These are phyloP conservation scores for Ascochyta fabae DNA, from an alignment of 2,329 filamentous ascomycete genomes.

Conservation along the genomic window DNA sequence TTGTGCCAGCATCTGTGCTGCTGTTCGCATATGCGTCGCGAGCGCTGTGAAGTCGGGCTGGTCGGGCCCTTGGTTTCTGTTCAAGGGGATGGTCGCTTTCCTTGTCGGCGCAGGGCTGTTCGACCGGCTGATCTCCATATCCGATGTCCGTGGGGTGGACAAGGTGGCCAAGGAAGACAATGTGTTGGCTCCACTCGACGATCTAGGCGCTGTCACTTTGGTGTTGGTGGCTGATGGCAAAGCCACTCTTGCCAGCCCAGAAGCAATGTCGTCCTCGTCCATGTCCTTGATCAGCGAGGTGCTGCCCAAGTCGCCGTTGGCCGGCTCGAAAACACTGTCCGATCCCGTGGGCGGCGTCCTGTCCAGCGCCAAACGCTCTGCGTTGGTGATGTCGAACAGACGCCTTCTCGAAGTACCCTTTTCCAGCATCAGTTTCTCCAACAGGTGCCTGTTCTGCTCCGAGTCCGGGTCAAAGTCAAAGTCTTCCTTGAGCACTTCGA, in stretches of 20 bases:
- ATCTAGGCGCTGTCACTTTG: constrained; percentile 55
- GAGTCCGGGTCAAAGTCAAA: constrained; percentile 82
- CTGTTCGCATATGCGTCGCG: constrained; percentile 86
- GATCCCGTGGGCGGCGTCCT: constrained; percentile 53
- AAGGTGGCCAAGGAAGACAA: constrained; percentile 66
- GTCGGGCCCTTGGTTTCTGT: constrained; percentile 63
- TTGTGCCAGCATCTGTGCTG: constrained; percentile 85
- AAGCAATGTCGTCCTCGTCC: constrained; percentile 52
- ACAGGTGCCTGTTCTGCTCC: constrained; percentile 72
- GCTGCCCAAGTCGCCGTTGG: constrained; percentile 76
- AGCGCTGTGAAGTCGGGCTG: constrained; percentile 83
- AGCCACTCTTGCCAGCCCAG: constrained; percentile 39
- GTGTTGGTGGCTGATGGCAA: constrained; percentile 30
- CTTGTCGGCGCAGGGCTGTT: constrained; percentile 68
- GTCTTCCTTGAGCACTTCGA: constrained; percentile 80
- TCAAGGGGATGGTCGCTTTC: constrained; percentile 65
- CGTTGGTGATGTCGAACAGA: constrained; percentile 65
- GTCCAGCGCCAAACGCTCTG: constrained; percentile 58
- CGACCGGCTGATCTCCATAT: constrained; percentile 70
- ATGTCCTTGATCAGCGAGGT: constrained; percentile 70
- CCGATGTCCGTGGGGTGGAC: constrained; percentile 72
- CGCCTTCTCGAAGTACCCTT: constrained; percentile 63
- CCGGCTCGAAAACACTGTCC: constrained; percentile 86
- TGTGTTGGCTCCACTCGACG: constrained; percentile 68
- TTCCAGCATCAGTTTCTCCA: constrained; percentile 69